Evolutionary conservation across 345 rosid genomes (phyloP).

Genomic region (Salix caprea): DNA sequence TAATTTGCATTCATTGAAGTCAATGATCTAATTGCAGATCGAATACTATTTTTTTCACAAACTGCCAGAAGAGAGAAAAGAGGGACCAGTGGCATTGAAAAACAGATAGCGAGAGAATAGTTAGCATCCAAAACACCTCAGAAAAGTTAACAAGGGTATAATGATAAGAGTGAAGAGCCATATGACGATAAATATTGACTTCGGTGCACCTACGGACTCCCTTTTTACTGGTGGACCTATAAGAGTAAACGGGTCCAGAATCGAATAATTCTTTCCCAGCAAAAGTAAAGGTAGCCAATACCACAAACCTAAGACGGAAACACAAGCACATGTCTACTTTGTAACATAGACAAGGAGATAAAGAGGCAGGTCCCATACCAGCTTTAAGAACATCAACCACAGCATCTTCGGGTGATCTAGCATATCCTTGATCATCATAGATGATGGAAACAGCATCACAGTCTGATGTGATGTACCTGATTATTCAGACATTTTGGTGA

Average conservation of each 20-base stretch:
- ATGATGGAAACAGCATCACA: constrained; percentile 84
- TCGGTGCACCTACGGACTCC: neutral
- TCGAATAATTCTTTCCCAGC: no score
- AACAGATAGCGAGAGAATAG: no score
- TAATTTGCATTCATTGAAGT: neutral
- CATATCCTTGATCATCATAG: constrained; percentile 53
- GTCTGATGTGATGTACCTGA: constrained; percentile 80
- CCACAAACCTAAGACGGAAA: neutral
- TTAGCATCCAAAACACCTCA: neutral
- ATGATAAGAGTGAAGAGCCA: neutral
- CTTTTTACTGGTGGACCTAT: neutral
- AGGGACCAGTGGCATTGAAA: no score
- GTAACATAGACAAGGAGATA: neutral
- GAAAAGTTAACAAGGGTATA: neutral
- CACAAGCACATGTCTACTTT: constrained; percentile 15
- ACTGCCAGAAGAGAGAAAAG: neutral
- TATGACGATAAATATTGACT: neutral
- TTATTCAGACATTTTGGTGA: neutral
- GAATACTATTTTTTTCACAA: neutral
- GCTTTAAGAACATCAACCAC: constrained; percentile 76
- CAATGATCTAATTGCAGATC: neutral
- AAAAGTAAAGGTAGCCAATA: neutral
- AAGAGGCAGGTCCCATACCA: constrained; percentile 34
- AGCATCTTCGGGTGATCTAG: constrained; percentile 77
- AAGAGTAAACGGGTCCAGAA: neutral